These are phyloP conservation scores for Thalia dealbata DNA, from an alignment of 176 grass and related monocot species.

Conservation along the genomic window DNA sequence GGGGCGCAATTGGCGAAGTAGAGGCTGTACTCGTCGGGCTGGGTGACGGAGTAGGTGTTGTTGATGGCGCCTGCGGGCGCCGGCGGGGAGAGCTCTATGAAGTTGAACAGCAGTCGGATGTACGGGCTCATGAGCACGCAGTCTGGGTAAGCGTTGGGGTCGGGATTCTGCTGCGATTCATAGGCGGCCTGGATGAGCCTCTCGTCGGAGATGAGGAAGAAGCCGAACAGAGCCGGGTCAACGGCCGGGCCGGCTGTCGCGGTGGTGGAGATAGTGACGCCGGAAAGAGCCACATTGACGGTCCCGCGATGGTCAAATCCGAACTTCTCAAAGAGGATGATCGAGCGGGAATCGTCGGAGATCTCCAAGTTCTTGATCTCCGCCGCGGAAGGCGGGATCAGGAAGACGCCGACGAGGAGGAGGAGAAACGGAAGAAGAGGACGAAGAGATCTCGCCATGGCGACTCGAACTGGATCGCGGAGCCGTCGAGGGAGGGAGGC, in stretches of 20 bases:
- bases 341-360: slow-evolving; percentile 38
- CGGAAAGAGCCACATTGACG: slow-evolving; percentile 37
- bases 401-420: slow-evolving; percentile 11
- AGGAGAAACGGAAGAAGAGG: slow-evolving; percentile 23
- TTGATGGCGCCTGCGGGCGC: neutral
- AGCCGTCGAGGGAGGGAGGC: neutral
- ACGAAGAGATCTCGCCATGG: neutral
- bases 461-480: neutral
- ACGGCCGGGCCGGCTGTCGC: slow-evolving; percentile 20
- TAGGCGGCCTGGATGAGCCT: slow-evolving; percentile 84
- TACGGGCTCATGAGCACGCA: slow-evolving; percentile 76
- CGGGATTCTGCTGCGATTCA: slow-evolving; percentile 42
- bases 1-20: slow-evolving; percentile 83
- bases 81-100: slow-evolving; percentile 28
- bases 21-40: slow-evolving; percentile 87
- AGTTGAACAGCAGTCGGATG: slow-evolving; percentile 56
- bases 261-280: slow-evolving; percentile 12
- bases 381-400: slow-evolving; percentile 35
- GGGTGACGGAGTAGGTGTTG: slow-evolving; percentile 38
- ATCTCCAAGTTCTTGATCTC: slow-evolving; percentile 81
- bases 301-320: slow-evolving; percentile 49
- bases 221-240: slow-evolving; percentile 45
- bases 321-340: slow-evolving; percentile 99
- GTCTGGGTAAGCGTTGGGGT: slow-evolving; percentile 25
- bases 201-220: slow-evolving; percentile 94